Conservation (phyloP, 768 basidiomycete genomes). For the Boletus sensibilis region DNA sequence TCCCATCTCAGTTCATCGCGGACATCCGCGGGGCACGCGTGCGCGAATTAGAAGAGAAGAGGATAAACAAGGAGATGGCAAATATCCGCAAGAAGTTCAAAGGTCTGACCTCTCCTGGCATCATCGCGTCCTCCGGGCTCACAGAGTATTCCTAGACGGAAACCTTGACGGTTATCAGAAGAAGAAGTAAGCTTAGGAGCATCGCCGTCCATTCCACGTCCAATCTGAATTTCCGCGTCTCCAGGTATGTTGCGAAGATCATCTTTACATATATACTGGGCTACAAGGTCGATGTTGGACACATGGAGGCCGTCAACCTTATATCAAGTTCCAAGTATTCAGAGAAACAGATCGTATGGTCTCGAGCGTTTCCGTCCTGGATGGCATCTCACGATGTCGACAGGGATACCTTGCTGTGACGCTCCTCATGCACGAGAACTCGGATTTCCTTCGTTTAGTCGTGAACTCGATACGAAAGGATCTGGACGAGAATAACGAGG, state of each 20-base stretch:
- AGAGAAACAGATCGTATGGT: constrained; percentile 95
- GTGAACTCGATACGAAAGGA: constrained; percentile 99
- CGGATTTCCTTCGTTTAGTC: constrained; percentile 91
- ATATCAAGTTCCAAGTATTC: constrained; percentile 95
- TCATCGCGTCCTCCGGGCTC: constrained; percentile 2
- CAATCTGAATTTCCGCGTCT: constrained; percentile 16
- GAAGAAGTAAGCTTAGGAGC: constrained; percentile 67
- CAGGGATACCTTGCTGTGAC: constrained; percentile 98
- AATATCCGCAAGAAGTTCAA: constrained; percentile 99
- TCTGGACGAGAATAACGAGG: constrained; percentile 89
- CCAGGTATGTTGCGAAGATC: constrained; percentile 96
- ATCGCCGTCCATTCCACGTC: constrained; percentile 9
- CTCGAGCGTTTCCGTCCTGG: not conserved
- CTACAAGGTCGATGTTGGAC: constrained; percentile 98
- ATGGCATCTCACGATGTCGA: constrained; percentile 1
- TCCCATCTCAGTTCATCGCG: constrained; percentile 82
- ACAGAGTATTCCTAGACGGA: constrained; percentile 52
- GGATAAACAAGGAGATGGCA: constrained; percentile 99
- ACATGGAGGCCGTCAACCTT: constrained; percentile 99
- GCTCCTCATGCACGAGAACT: constrained; percentile 97
- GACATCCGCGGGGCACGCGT: constrained; percentile 97
- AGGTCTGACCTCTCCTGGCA: constrained; percentile 45
- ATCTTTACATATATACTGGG: constrained; percentile 99
- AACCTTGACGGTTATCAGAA: constrained; percentile 89
- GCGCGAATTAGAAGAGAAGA: constrained; percentile 95